These are phyloP conservation scores for Phytophthora pisi DNA, from an alignment of 352 stramenopile species.

Conservation along the genomic window DNA sequence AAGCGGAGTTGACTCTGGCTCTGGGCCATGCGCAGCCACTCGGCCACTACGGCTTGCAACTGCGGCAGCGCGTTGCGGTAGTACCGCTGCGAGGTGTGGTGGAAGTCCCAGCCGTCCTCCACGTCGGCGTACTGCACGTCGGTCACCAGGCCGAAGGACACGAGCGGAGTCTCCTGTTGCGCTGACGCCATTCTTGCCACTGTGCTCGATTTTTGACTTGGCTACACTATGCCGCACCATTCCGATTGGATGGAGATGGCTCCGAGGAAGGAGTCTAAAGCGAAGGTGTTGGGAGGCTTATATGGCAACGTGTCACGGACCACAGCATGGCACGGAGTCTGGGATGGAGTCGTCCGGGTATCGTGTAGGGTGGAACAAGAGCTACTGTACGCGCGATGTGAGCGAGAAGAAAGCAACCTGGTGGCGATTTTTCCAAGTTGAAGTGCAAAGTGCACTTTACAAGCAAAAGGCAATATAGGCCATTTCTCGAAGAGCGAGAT, in stretches of 20 bases:
- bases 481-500: no score
- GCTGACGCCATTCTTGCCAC: slow-evolving; percentile 5
- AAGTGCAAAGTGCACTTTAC: no score
- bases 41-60: slow-evolving; percentile 45
- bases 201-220: slow-evolving; percentile 3
- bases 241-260: slow-evolving; percentile 6
- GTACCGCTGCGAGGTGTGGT: slow-evolving; percentile 61
- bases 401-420: no score
- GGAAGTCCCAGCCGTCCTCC: slow-evolving; percentile 82
- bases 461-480: no score
- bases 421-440: no score
- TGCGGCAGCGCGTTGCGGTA: slow-evolving; percentile 73
- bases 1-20: slow-evolving; percentile 46
- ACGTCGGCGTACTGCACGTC: slow-evolving; percentile 88
- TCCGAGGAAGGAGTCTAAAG: background rate
- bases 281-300: background rate
- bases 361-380: no score
- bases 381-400: no score
- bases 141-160: slow-evolving; percentile 71
- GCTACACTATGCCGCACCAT: slow-evolving; percentile 11
- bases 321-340: no score
- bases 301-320: no score
- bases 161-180: slow-evolving; percentile 33
- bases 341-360: no score
- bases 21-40: slow-evolving; percentile 56